Conservation (phyloP, 768 basidiomycete genomes). For the Boletus tomentosulus region DNA sequence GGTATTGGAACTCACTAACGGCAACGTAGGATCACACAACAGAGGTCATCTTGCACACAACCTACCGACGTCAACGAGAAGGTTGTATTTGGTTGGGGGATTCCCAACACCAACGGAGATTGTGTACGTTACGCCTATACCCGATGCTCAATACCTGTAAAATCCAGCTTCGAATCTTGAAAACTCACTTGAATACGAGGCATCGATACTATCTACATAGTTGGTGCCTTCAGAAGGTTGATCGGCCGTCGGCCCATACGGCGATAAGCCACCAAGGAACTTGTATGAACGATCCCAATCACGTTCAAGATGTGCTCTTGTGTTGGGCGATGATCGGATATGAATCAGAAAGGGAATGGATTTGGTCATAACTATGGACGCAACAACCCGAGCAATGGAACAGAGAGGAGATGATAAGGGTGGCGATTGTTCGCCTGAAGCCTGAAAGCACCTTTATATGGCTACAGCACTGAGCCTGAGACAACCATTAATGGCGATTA, state of each 20-base stretch:
- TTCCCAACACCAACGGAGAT: slow-evolving; percentile 48
- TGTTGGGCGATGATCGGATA: slow-evolving; percentile 36
- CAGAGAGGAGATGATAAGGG: background rate
- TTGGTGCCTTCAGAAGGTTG: slow-evolving; percentile 8
- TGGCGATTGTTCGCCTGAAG: background rate
- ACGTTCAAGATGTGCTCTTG: slow-evolving; percentile 46
- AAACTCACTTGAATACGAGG: slow-evolving; percentile 47
- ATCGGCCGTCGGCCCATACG: slow-evolving; percentile 45
- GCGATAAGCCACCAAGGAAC: slow-evolving; percentile 48
- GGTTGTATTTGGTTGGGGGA: slow-evolving; percentile 45
- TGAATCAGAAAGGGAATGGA: slow-evolving; percentile 45
- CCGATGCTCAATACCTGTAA: background rate
- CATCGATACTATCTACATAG: slow-evolving; percentile 40
- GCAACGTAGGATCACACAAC: background rate
- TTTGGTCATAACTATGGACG: slow-evolving; percentile 32
- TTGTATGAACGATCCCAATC: slow-evolving; percentile 54
- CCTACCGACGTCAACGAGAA: slow-evolving; percentile 57
- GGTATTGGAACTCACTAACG: slow-evolving; percentile 44
- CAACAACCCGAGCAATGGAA: background rate
- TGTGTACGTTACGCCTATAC: slow-evolving; percentile 49
- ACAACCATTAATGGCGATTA: background rate
- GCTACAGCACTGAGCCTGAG: background rate
- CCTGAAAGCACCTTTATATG: slow-evolving; percentile 17
- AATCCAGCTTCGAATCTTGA: background rate
- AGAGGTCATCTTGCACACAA: background rate